A percentile compares a stretch with the other conserved stretches of the same genome.
Evolutionary conservation across 129 eudicot species (phyloP).

Genomic region (Helianthus tuberosus): DNA sequence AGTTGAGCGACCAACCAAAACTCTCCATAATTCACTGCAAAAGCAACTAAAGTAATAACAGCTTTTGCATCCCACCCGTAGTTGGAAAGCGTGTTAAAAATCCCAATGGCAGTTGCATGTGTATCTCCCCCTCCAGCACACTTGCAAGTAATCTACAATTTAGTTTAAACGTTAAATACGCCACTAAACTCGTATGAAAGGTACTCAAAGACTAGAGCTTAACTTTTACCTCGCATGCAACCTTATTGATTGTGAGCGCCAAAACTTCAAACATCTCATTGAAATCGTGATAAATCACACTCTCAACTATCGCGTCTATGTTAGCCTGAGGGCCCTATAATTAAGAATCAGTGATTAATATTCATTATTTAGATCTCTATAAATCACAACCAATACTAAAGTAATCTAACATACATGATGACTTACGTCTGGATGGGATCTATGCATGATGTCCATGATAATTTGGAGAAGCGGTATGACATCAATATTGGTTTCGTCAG

Average conservation of each 20-base stretch:
- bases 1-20: conserved; percentile 74
- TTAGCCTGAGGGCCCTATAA: conserved; percentile 53
- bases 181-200: background rate
- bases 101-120: conserved; percentile 50
- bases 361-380: background rate
- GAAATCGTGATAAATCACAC: conserved; percentile 42
- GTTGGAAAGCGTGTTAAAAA: conserved; percentile 52
- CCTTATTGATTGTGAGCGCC: conserved; percentile 63
- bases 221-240: conserved; percentile 65
- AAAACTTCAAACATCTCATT: conserved; percentile 63
- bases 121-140: conserved; percentile 62
- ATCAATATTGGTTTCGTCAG: conserved; percentile 59
- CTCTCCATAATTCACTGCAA: conserved; percentile 65
- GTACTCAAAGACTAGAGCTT: background rate
- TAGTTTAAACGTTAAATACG: background rate
- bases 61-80: conserved; percentile 77
- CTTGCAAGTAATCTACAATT: conserved; percentile 57
- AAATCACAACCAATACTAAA: background rate
- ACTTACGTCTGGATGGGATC: conserved; percentile 36
- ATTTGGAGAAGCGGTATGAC: conserved; percentile 64
- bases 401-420: conserved; percentile 20
- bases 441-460: conserved; percentile 69
- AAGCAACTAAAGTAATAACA: conserved; percentile 64
- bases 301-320: conserved; percentile 51
- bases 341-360: background rate